Conservation (phyloP, 768 basidiomycete species). For the Podaxis carcinomalis region DNA sequence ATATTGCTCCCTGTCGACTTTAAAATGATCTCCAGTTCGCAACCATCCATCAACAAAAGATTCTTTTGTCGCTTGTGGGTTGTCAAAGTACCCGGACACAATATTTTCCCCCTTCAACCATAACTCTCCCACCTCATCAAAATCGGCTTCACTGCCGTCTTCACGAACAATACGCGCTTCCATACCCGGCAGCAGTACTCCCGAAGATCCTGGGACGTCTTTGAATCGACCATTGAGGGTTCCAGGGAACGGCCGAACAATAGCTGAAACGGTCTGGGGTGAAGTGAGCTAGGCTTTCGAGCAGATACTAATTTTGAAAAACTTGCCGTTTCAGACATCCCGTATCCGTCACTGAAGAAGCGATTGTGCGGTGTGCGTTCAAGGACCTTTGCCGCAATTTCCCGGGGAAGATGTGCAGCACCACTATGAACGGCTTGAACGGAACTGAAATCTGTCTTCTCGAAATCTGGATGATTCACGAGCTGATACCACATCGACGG, state of each 20-base stretch:
- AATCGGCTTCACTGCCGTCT: slow-evolving; percentile 48
- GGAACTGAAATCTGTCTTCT: slow-evolving; percentile 49
- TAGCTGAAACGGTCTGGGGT: slow-evolving; percentile 48
- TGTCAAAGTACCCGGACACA: slow-evolving; percentile 67
- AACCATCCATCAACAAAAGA: slow-evolving; percentile 74
- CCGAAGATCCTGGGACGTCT: slow-evolving; percentile 38
- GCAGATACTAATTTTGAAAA: background rate
- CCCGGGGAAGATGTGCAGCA: slow-evolving; percentile 64
- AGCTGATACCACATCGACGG: slow-evolving; percentile 65
- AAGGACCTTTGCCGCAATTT: slow-evolving; percentile 40
- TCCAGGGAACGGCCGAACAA: slow-evolving; percentile 39
- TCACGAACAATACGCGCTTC: slow-evolving; percentile 57
- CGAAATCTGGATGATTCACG: slow-evolving; percentile 47
- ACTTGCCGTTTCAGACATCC: slow-evolving; percentile 64
- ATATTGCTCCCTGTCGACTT: slow-evolving; percentile 50
- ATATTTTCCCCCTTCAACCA: slow-evolving; percentile 52
- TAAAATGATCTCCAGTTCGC: slow-evolving; percentile 66
- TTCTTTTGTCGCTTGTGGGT: slow-evolving; percentile 56
- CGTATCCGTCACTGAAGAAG: slow-evolving; percentile 47
- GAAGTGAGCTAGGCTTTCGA: background rate
- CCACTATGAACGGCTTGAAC: slow-evolving; percentile 43
- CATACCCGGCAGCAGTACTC: slow-evolving; percentile 57
- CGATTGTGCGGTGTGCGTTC: slow-evolving; percentile 28
- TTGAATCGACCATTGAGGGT: slow-evolving; percentile 38
- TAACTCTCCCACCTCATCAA: slow-evolving; percentile 64